Evolutionary conservation across 306 rosid genomes (phyloP), one percentile per base, ranked within the genome.

Genomic region (Lablab purpureus): DNA sequence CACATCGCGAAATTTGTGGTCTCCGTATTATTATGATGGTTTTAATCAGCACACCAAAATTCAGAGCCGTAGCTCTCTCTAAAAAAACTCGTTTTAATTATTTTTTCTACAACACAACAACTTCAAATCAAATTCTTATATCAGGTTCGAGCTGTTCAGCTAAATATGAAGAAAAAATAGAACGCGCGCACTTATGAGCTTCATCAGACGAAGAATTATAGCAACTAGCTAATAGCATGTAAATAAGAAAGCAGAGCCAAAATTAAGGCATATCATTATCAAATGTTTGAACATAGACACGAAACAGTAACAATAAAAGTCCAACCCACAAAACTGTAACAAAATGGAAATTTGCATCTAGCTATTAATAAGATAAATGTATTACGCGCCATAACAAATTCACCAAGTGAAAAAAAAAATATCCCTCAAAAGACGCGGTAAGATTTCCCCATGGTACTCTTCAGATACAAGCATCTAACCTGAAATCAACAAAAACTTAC

Each of bases 361-460:
- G 62, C 63, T 70, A 79, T 70, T 21, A n/a, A n/a, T n/a, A 22
- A 28, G 77, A 70, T 27, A 28, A 54, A 46, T 43, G 64, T 59
- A 70, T 21, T 21, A 67, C 10, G 15, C 8, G 30, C 23, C 43
- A 71, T 28, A 0, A 79, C 77, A 79, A 69, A 22, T 36, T 62
- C 17, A 11, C 71, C n/a, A 12, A 51, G 47, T 14, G n/a, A 12
- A 71, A 10, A 3, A 30, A 58, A 6, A 34, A 9, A 34, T 34
- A 17, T 13, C 15, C 73, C 25, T 79, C 67, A 91, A 79, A 86
- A 91, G 76, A 89, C 76, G 5, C 93, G 85, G 82, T 87, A 82
- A 0, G 92, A 88, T 30, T 88, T 84, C n/a, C 96, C 91, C 93
- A 87, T 91, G 8, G 93, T 86, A 66, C 88, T 91, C 82, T 89